These are phyloP conservation scores for Ophiocordyceps camponoti-saundersi DNA, from an alignment of 2,329 filamentous ascomycete species.

Conservation along the genomic window DNA sequence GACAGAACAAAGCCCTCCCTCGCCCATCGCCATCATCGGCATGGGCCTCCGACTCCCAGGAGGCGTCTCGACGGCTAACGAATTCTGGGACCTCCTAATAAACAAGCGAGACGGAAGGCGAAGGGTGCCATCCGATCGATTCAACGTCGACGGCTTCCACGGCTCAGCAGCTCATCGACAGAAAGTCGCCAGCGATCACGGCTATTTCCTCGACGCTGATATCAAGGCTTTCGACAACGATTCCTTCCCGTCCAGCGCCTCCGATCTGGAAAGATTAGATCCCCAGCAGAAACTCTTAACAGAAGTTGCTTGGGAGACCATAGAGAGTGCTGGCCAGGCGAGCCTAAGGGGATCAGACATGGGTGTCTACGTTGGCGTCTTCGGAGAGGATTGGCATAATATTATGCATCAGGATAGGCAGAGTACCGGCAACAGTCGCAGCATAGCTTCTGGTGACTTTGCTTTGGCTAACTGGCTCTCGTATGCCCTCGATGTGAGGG, in stretches of 20 bases:
- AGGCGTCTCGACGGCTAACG: not conserved
- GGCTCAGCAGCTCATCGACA: not conserved
- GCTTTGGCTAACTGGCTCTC: slow-evolving; percentile 9
- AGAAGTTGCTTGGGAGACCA: slow-evolving; percentile 9
- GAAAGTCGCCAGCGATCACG: slow-evolving; percentile 2
- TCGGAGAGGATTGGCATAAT: slow-evolving; percentile 4
- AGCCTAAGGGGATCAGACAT: slow-evolving; percentile 1
- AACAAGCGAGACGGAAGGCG: not conserved
- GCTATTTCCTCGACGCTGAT: slow-evolving; percentile 10
- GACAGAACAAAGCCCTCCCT: not conserved
- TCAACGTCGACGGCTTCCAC: not conserved
- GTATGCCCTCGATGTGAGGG: not conserved
- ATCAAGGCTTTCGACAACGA: slow-evolving; percentile 8
- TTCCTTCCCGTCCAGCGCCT: slow-evolving; percentile 8
- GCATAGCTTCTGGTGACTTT: slow-evolving; percentile 9
- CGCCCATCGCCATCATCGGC: not conserved
- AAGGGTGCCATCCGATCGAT: not conserved
- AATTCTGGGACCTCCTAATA: not conserved
- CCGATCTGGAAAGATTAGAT: slow-evolving; percentile 12
- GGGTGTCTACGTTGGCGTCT: slow-evolving; percentile 5
- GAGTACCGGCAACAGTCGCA: slow-evolving; percentile 3
- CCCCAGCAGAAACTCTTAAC: slow-evolving; percentile 14
- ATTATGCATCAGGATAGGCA: slow-evolving; percentile 3
- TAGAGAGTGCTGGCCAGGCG: slow-evolving; percentile 3
- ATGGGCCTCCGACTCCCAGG: not conserved